Evolutionary conservation across 176 grass and related monocot species (phyloP).

Genomic region (Triticum timopheevii): DNA sequence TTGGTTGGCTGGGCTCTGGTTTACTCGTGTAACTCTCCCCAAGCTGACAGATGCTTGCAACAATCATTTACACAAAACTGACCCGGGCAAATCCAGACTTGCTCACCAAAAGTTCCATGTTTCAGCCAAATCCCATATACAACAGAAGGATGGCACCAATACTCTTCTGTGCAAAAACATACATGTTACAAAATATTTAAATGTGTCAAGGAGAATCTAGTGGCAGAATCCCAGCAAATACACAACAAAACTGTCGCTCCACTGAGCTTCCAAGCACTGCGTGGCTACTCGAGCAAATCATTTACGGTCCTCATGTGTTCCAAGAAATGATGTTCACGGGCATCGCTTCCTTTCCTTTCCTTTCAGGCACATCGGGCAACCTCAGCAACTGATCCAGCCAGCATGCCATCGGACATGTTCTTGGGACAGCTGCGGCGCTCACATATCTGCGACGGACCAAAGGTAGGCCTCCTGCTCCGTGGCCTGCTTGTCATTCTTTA

Average conservation of each 20-base stretch:
- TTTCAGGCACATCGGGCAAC: neutral
- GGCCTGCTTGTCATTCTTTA: slow-evolving; percentile 81
- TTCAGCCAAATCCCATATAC: neutral
- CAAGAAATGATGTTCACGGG: neutral
- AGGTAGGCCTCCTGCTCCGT: slow-evolving; percentile 82
- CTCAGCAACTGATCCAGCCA: neutral
- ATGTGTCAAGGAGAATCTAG: neutral
- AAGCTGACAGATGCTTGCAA: no score
- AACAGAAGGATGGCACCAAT: neutral
- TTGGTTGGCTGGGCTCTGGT: no score
- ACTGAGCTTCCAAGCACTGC: neutral
- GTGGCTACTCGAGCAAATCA: neutral
- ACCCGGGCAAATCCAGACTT: no score
- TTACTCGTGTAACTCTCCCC: no score
- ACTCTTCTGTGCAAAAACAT: neutral
- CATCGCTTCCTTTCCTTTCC: neutral
- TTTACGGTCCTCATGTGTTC: neutral
- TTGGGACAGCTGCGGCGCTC: slow-evolving; percentile 18
- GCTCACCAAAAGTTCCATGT: no score
- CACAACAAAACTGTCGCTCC: neutral
- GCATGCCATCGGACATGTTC: neutral
- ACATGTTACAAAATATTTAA: neutral
- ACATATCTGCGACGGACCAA: slow-evolving; percentile 96
- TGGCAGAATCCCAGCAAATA: neutral
- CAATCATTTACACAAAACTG: no score